Base-by-base conservation (phyloP, 129 eudicot species). In the Pulicaria dysenterica region DNA sequence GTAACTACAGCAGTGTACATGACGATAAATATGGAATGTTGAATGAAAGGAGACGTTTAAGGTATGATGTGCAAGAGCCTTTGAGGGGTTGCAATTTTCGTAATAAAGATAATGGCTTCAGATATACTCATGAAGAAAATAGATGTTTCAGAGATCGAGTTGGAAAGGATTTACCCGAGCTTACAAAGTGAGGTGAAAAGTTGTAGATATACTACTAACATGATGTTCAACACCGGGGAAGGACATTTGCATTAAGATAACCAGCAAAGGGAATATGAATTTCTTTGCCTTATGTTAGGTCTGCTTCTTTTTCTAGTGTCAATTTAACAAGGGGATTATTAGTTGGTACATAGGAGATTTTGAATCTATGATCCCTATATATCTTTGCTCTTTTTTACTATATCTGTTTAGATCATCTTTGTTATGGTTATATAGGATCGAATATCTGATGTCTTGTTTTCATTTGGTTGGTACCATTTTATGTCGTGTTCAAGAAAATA, bases 21-120 rank as follows among this genome's bases (percentile, higher is more conserved):
- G 80, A 66, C 14, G 82, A 75, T 55, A 82, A 72, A 75, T 67
- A 75, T 38, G 87, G 79, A 47, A 67, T 57, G 58, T 74, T 75
- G 56, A 80, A 64, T 63, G 82, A 82, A 59, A 83, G 67, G 17
- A 86, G 77, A 77, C 83, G 81, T 49, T 83, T 69, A 64, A 80
- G 80, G 62, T 75, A 83, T 60, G 87, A 81, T 16, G 63, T 36
- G 0, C 73, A 77, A 37, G 81, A 73, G 63, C 56, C 73, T 77
- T 67, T 62, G 4, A 79, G 73, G 71, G 55, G 75, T 4, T 72
- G 73, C 6, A 73, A 74, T 50, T 55, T 58, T 17, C 86, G 72
- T 39, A 62, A 80, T 10, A 81, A 71, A 41, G 87, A 83, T 60
- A 75, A 74, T 61, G 63, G 74, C 42, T 70, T 61, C 48, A 69